Evolutionary conservation across 164 flowering plant genomes (phyloP), one percentile per base, ranked within the genome.

Genomic region (Magnolia officinalis): DNA sequence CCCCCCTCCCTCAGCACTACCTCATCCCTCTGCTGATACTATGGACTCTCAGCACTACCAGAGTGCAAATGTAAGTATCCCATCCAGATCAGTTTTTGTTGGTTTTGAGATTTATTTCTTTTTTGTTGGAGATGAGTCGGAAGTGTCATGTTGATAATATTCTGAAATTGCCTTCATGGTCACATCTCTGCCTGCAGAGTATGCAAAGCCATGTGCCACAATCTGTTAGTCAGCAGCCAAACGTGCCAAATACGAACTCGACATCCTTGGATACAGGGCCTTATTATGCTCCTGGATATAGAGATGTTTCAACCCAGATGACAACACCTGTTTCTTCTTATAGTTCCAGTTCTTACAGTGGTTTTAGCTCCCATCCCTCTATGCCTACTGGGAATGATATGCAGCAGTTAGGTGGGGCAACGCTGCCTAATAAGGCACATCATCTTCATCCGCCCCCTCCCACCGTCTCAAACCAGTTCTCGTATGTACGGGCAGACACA

Each of bases 401-500:
- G 65, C 88, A 76, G 49, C 86, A 79, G 31, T 21, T 65, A 31
- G 88, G 86, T 82, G 78, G 82, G 71, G 81, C 76, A 68, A 63
- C 76, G 20, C 82, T 84, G 74, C 82, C 82, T 72, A 81, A 81
- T 71, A 89, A 88, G 70, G 75, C 81, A 49, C 88, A 84, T 74
- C 89, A 86, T 78, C 72, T 89, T 20, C 89, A 82, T 67, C 99
- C 95, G 9, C 97, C 94, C n/a, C 89, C 85, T 66, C 84, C 84
- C 70, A 76, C 89, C 37, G 85, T 90, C 61, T 85, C 99, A 69
- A 86, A 90, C 87, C 97, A 94, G 76, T 96, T 89, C 73, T 88
- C 96, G 11, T 91, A 87, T 86, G 84, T 84, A 76, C 94, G 86
- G 58, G 79, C 86, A 20, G 92, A 88, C 50, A 16, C 76, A 11